Evolutionary conservation across 768 basidiomycete genomes (phyloP).

Genomic region (Tricholoma saponaceum): DNA sequence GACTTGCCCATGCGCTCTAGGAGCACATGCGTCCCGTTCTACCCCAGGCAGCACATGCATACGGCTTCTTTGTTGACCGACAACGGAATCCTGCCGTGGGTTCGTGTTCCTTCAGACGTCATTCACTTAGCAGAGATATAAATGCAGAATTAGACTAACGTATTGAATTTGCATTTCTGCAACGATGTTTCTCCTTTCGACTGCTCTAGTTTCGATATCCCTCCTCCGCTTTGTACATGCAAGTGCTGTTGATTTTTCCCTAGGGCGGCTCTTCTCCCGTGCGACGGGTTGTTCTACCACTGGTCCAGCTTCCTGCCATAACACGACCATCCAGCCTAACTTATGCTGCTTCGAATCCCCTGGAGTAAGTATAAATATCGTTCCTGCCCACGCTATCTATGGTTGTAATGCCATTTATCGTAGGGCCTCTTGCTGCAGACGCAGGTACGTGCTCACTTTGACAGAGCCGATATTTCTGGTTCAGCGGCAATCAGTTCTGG

Average conservation of each 20-base stretch:
- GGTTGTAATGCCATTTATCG: neutral
- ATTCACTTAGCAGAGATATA: too few species aligned
- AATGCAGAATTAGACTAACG: too few species aligned
- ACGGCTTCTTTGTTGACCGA: too few species aligned
- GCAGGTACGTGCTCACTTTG: conserved; percentile 22
- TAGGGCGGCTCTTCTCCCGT: neutral
- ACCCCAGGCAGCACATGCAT: too few species aligned
- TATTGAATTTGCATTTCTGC: neutral
- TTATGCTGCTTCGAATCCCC: conserved; percentile 67
- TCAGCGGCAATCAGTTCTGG: conserved; percentile 55
- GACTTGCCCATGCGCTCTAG: too few species aligned
- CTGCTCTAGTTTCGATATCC: neutral
- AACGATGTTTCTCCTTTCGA: neutral
- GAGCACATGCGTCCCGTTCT: too few species aligned
- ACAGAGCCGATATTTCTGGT: too few species aligned
- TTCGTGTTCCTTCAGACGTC: too few species aligned
- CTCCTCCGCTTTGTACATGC: neutral
- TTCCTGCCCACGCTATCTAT: neutral
- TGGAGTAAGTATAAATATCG: conserved; percentile 39
- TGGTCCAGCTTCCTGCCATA: conserved; percentile 51
- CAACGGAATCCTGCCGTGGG: too few species aligned
- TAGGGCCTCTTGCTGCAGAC: conserved; percentile 60
- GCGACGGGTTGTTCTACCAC: conserved; percentile 43
- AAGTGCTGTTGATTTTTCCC: neutral
- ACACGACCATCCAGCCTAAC: conserved; percentile 38